phyloP scores from a whole-genome alignment of 805 yeast genomes.

The Saccharomycopsis sp. region DNA sequence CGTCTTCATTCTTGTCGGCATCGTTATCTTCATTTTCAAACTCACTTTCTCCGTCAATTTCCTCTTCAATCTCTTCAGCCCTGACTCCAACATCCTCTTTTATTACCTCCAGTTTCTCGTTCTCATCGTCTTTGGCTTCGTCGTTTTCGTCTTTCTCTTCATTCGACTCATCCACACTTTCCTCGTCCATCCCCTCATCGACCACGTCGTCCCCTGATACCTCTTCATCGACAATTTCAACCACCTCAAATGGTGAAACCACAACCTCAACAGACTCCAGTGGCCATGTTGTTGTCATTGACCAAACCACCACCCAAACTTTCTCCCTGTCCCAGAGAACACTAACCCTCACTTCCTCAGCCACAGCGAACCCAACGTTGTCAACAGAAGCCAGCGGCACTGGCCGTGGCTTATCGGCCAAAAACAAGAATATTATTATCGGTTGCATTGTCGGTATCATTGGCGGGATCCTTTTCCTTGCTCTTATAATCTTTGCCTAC shows the following conservation, averaged over 20 bases:
- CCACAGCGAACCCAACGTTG: constrained; percentile 24
- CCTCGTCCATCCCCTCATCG: background rate
- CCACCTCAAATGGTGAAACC: background rate
- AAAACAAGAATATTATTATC: constrained; percentile 47
- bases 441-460: constrained; percentile 72
- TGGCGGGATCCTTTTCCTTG: constrained; percentile 46
- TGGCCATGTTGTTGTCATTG: constrained; percentile 26
- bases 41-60: background rate
- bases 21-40: background rate
- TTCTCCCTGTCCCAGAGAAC: constrained; percentile 27
- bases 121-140: constrained; percentile 22
- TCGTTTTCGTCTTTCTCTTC: constrained; percentile 20
- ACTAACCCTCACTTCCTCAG: constrained; percentile 26
- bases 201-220: constrained; percentile 24
- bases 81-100: background rate
- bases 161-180: background rate
- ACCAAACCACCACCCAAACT: constrained; percentile 30
- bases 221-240: constrained; percentile 19
- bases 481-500: constrained; percentile 29
- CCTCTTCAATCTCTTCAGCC: background rate
- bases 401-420: constrained; percentile 39
- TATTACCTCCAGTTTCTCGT: background rate
- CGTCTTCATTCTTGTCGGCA: constrained; percentile 14
- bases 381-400: constrained; percentile 21
- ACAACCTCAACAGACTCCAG: constrained; percentile 15